Percentiles rank a stretch among this genome's conserved stretches.
Conservation (phyloP, 768 basidiomycete genomes). For the Tylopilus sp. region DNA sequence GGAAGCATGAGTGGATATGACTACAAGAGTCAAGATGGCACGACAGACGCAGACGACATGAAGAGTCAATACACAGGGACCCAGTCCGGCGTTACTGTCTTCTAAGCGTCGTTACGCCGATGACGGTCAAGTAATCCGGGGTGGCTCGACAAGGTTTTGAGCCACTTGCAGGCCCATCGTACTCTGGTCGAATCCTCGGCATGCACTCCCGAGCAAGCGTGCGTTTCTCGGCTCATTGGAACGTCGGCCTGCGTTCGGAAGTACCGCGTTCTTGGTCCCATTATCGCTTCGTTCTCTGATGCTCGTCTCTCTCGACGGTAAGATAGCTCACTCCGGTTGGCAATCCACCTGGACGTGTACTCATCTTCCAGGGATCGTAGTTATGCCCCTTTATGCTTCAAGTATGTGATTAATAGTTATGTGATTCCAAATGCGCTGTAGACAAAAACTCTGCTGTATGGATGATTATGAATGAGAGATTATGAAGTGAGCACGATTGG, state of each 20-base stretch:
- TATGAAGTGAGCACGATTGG: constrained; percentile 3
- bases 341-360: constrained; percentile 2
- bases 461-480: constrained; percentile 18
- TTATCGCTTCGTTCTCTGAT: not conserved
- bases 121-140: constrained; percentile 4
- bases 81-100: constrained; percentile 82
- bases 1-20: constrained; percentile 75
- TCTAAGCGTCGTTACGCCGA: constrained; percentile 40
- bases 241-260: constrained; percentile 11
- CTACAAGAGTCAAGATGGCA: constrained; percentile 90
- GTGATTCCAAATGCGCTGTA: constrained; percentile 8
- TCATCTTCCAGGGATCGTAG: constrained; percentile 6
- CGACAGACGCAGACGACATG: constrained; percentile 77
- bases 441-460: constrained; percentile 12
- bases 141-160: constrained; percentile 13
- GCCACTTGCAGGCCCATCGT: constrained; percentile 5
- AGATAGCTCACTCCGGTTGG: constrained; percentile 5
- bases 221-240: constrained; percentile 6
- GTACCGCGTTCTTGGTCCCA: constrained; percentile 6
- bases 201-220: constrained; percentile 7
- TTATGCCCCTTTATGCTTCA: constrained; percentile 25
- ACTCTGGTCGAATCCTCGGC: constrained; percentile 6
- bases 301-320: constrained; percentile 1
- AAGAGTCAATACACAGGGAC: constrained; percentile 87
- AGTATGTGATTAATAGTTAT: constrained; percentile 12